Base-by-base conservation (phyloP, 345 rosid species). In the Arabis hirsuta region DNA sequence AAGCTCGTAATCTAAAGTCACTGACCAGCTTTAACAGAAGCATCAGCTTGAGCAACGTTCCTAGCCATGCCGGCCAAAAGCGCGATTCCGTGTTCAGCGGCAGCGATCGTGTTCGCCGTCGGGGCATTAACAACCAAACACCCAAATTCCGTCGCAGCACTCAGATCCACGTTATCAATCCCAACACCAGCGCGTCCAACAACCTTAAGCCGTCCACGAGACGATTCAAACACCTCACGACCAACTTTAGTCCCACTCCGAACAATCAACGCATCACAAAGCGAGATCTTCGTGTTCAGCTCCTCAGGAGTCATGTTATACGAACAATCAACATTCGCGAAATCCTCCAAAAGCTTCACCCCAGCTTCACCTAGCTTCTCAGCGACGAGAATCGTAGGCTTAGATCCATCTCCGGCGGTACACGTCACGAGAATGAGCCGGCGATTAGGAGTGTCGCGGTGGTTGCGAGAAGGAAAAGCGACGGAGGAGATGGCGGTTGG, bases 101-200 rank as follows among this genome's bases (percentile, higher is more conserved):
- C 97, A 3, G 97, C 97, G 24, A 91, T 87, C 2, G 97, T 91
- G 60, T 91, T 91, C 3, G 97, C 96, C 1, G 97, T 91, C 14
- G 97, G 97, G 3, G 97, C 97, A 73, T 91, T 91, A 20, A 91
- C 97, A 4, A 91, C 97, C 76, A 91, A 76, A 69, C 97, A 91
- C 0, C 97, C 97, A 32, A 82, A 85, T 82, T 91, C 97, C 14
- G 97, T 91, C 13, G 97, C 97, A 0, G 97, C 94, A 9, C 88
- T 80, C 80, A 91, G 94, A 86, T 91, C 97, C 69, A 91, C 97
- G 72, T 91, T 91, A 31, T 91, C 97, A 24, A 91, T 91, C 71
- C 97, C 97, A 36, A 91, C 97, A 12, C 97, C 97, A 59, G 97
- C 97, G 55, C 97, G 81, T 2, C 97, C 97, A 12, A 91, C 97